phyloP scores from a whole-genome alignment of 257 asterid species.

The Marsdenia floribunda region DNA sequence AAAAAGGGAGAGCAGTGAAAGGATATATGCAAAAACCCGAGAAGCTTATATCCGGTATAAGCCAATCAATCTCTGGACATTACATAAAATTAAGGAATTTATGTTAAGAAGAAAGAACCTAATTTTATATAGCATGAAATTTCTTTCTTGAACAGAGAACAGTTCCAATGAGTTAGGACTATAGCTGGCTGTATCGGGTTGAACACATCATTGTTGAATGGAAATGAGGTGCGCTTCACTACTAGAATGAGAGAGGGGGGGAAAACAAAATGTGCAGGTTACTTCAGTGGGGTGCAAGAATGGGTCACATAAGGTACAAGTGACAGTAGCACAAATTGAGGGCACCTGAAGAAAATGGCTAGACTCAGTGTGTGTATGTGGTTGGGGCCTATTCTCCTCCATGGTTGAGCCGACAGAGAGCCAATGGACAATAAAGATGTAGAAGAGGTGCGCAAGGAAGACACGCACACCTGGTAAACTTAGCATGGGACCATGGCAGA shows the following conservation, averaged over 20 bases:
- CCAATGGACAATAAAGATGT: slow-evolving; percentile 22
- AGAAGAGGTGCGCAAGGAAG: slow-evolving; percentile 32
- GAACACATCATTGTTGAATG: slow-evolving; percentile 19
- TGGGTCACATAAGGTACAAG: slow-evolving; percentile 46
- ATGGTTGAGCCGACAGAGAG: slow-evolving; percentile 34
- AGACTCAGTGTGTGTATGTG: not conserved
- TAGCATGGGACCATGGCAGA: slow-evolving; percentile 29
- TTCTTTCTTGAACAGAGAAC: not conserved
- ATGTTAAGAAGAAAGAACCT: not conserved
- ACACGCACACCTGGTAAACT: slow-evolving; percentile 36
- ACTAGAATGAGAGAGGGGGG: slow-evolving; percentile 6
- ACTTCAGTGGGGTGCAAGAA: slow-evolving; percentile 57
- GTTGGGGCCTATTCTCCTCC: slow-evolving; percentile 12
- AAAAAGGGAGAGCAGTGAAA: slow-evolving; percentile 3
- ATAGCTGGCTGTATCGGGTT: slow-evolving; percentile 10
- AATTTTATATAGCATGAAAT: not conserved
- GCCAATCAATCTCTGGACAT: not conserved
- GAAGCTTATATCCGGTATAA: slow-evolving; percentile 13
- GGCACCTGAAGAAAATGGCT: slow-evolving; percentile 46
- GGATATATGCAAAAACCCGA: slow-evolving; percentile 10
- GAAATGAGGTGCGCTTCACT: slow-evolving; percentile 18
- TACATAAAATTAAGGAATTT: too few species aligned
- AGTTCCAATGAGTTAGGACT: slow-evolving; percentile 11
- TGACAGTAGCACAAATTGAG: slow-evolving; percentile 38
- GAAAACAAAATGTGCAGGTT: slow-evolving; percentile 18